Evolutionary conservation across 2,329 filamentous ascomycete species (phyloP).

Genomic region (Gaeumannomyces sp.): DNA sequence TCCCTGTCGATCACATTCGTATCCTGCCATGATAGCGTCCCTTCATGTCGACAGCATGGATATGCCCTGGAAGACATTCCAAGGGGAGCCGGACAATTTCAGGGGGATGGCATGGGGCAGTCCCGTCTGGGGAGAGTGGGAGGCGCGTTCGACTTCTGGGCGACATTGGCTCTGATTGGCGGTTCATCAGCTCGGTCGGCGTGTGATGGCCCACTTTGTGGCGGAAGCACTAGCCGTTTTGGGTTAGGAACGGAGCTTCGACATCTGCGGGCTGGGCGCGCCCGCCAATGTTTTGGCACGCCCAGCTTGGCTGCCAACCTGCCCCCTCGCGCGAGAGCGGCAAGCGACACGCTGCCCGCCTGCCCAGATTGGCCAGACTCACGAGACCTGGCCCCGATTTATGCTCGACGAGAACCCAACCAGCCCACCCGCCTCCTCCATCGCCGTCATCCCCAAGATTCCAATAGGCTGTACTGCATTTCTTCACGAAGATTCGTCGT

Average conservation of each 20-base stretch:
- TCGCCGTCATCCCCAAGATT: not conserved
- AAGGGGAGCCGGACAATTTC: not conserved
- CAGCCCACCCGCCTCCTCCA: not conserved
- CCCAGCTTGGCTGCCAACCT: not conserved
- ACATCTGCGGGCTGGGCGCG: not conserved
- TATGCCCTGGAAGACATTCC: not conserved
- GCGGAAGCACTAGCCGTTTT: not conserved
- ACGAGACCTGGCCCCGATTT: not conserved
- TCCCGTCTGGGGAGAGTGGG: not conserved
- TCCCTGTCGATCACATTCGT: not conserved
- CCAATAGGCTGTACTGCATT: not conserved
- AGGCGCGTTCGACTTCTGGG: not conserved
- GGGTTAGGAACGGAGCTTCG: not conserved
- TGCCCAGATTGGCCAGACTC: not conserved
- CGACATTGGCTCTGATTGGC: not conserved
- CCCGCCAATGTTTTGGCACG: not conserved
- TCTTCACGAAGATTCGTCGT: not conserved
- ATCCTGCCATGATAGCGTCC: not conserved
- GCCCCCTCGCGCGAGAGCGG: too few species aligned
- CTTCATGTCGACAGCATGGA: not conserved
- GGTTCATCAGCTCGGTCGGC: not conserved
- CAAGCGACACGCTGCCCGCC: not conserved
- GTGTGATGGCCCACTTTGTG: not conserved
- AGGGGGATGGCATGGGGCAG: not conserved
- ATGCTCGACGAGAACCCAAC: constrained; percentile 4